These are phyloP conservation scores for Herpetomonas tarakana DNA, from an alignment of 208 protist species.

Conservation along the genomic window DNA sequence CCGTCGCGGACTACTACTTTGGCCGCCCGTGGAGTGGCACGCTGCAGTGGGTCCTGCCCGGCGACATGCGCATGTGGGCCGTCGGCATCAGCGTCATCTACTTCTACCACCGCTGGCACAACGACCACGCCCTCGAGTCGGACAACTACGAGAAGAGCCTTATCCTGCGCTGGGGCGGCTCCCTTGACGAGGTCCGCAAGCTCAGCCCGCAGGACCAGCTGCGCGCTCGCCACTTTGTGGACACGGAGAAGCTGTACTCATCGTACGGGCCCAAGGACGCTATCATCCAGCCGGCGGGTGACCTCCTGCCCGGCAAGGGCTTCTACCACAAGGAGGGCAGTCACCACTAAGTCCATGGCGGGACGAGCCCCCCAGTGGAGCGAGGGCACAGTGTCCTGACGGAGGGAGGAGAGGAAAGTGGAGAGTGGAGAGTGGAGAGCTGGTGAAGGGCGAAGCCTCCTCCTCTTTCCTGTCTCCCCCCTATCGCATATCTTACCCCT, in stretches of 20 bases:
- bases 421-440: too few species aligned
- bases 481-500: too few species aligned
- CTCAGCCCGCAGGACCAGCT: conserved; percentile 83
- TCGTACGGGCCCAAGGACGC: conserved; percentile 83
- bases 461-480: too few species aligned
- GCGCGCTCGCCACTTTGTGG: conserved; percentile 64
- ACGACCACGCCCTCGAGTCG: conserved; percentile 65
- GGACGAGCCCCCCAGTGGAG: neutral
- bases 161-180: conserved; percentile 84
- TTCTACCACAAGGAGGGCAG: conserved; percentile 50
- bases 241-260: conserved; percentile 85
- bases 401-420: too few species aligned
- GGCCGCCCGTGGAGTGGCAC: conserved; percentile 76
- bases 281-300: conserved; percentile 70
- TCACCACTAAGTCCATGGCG: conserved; percentile 22
- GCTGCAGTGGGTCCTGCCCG: conserved; percentile 64
- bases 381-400: neutral
- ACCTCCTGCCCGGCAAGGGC: conserved; percentile 72
- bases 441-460: too few species aligned
- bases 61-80: conserved; percentile 77
- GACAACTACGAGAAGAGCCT: conserved; percentile 81
- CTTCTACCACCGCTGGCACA: conserved; percentile 87
- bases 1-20: conserved; percentile 82
- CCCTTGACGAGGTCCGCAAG: conserved; percentile 77
- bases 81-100: conserved; percentile 71